Evolutionary conservation across 2,329 filamentous ascomycete species (phyloP), one percentile per base, ranked within the genome.

Genomic region (Nectriaceae sp.): DNA sequence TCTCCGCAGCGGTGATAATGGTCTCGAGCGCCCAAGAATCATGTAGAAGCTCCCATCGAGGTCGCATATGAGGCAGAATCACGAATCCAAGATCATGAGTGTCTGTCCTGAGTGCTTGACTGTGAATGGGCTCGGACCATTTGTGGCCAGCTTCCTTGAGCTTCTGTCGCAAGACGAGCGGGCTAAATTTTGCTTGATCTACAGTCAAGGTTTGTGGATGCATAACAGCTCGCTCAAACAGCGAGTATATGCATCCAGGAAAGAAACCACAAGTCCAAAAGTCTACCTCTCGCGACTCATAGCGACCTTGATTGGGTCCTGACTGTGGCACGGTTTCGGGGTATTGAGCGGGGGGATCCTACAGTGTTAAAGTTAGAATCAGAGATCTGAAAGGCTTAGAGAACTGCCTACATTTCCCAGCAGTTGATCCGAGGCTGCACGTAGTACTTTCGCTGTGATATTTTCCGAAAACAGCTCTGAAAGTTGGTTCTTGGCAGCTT

Each of bases 31-130:
- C 74, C n/a, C 65, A 51, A 8, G 49, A 40, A 40, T 72, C 69
- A 0, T 70, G 69, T 0, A 69, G 74, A 4, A 79, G 57, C 33
- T 78, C 73, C 71, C 72, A 80, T 21, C 76, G 72, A 21, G 70
- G 66, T 20, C 70, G 69, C 0, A 78, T 57, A 2, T 75, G 71
- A 0, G 77, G 77, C 42, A 74, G 69, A 4, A 79, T 70, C 21
- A 82, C 80, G 54, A 82, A 82, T 0, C 77, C 76, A 49, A 82
- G 70, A 36, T 81, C 78, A 47, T 81, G 78, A 0, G 77, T 81
- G 45, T 80, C 75, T 4, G 68, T 79, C 22, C 74, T 70, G 49
- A 49, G 61, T 8, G 68, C 59, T 63, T 73, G 73, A 13, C 40
- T 52, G 40, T 73, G 67, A 1, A 75, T 51, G 2, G 70, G 69